Evolutionary conservation across 1,139 yeast genomes (phyloP), one percentile per base, ranked within the genome.

Genomic region (Saccharomyces uvarum): DNA sequence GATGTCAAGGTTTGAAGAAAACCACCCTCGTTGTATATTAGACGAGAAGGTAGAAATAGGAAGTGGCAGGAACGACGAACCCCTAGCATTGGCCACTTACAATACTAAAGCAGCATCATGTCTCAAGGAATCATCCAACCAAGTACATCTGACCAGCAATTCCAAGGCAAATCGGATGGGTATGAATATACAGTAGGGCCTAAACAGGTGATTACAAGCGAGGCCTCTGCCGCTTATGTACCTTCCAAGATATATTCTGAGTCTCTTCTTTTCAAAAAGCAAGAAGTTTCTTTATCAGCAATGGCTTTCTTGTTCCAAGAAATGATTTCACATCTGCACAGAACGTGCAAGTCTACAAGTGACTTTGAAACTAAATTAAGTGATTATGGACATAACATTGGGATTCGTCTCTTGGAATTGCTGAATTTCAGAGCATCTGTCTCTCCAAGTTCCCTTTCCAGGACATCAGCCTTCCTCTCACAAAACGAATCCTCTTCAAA

Each of bases 331-430:
- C 58, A 61, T 29, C 54, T 63, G 24, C 61, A 66, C 57, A 63
- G 63, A 52, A 55, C 62, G 16, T 57, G 69, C 52, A 57, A 60
- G 44, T 54, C 67, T 3, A 61, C 65, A 2, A 49, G 57, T 11
- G 70, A 90, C 61, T 76, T 93, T 54, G 97, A 91, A 66, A 76
- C 80, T 31, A 77, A 87, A 59, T 77, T 93, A 55, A 87, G 86
- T 64, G 82, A 84, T 7, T 73, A 88, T 50, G 99, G 99, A 0
- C 79, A 88, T 70, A 76, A 82, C 64, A 75, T 86, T 49, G 93
- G 93, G 4, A 72, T 76, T 29, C 80, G 84, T 57, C 69, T 80
- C 47, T 68, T 84, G 32, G 91, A 86, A 63, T 68, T 85, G 58
- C 72, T 79, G 8, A 78, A 83, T 28, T 69, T 83, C 48, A 73